Conservation (phyloP, 495 filamentous ascomycete species). For the Aspergillus homomorphus region DNA sequence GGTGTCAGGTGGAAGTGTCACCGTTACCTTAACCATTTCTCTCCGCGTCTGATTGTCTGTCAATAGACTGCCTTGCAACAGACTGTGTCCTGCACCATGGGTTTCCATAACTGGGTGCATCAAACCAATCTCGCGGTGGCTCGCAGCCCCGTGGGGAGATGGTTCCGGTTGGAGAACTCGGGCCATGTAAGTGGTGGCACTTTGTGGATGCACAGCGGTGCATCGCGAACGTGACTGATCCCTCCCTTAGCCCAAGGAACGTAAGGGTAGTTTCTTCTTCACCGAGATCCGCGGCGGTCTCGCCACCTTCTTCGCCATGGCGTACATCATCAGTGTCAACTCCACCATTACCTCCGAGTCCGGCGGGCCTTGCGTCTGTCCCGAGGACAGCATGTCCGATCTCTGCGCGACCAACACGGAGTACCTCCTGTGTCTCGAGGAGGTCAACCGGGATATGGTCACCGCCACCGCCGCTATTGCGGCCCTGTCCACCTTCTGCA, state of each 20-base stretch:
- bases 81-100: slow-evolving; percentile 22
- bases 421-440: slow-evolving; percentile 62
- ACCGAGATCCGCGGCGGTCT: slow-evolving; percentile 76
- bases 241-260: slow-evolving; percentile 50
- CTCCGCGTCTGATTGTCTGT: neutral
- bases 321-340: slow-evolving; percentile 77
- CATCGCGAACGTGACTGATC: slow-evolving; percentile 9
- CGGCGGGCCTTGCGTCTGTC: slow-evolving; percentile 76
- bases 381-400: slow-evolving; percentile 41
- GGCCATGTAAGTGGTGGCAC: slow-evolving; percentile 58
- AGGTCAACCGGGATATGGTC: slow-evolving; percentile 70
- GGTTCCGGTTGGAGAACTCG: slow-evolving; percentile 71
- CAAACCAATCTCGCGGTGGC: slow-evolving; percentile 54
- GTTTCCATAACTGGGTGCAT: slow-evolving; percentile 47
- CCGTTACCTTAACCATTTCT: neutral
- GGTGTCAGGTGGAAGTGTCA: neutral
- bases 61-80: neutral
- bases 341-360: slow-evolving; percentile 61
- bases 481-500: slow-evolving; percentile 64
- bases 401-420: slow-evolving; percentile 53
- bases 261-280: slow-evolving; percentile 73
- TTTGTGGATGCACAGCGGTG: slow-evolving; percentile 3
- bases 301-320: slow-evolving; percentile 85
- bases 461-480: slow-evolving; percentile 79
- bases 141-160: slow-evolving; percentile 59